Percentiles rank a stretch among this genome's conserved stretches.
These are phyloP conservation scores for Aphanoascus verrucosus DNA, from an alignment of 2,329 filamentous ascomycete species.

Conservation along the genomic window DNA sequence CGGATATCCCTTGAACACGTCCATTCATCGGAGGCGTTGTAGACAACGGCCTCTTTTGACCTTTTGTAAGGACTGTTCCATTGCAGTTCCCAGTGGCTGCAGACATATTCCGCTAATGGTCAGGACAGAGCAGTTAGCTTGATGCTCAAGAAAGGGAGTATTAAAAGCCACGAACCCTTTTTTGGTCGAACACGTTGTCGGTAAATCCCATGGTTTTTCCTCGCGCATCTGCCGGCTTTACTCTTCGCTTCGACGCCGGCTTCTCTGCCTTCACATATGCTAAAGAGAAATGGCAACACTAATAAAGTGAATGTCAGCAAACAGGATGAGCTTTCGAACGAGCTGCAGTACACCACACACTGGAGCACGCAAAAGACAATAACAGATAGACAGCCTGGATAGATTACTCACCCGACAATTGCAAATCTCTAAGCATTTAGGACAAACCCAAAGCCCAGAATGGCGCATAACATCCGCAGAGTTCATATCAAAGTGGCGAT, in stretches of 20 bases:
- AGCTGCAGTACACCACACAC: background rate
- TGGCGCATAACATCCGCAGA: conserved; percentile 24
- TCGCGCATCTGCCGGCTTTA: conserved; percentile 26
- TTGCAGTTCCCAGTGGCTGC: conserved; percentile 9
- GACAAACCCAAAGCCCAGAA: conserved; percentile 24
- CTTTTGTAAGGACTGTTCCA: conserved; percentile 4
- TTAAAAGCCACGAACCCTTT: conserved; percentile 19
- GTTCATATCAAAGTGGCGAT: conserved; percentile 29
- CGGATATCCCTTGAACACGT: background rate
- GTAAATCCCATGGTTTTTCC: conserved; percentile 28
- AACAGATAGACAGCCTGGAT: background rate
- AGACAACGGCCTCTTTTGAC: conserved; percentile 13
- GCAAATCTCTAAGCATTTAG: conserved; percentile 27
- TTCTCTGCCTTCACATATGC: conserved; percentile 29
- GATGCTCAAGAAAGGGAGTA: background rate
- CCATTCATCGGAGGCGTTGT: background rate
- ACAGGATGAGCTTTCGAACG: background rate
- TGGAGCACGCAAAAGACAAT: background rate
- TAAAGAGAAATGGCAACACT: conserved; percentile 27
- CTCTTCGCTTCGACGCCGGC: conserved; percentile 23
- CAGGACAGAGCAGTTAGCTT: background rate
- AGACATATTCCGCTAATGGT: conserved; percentile 13
- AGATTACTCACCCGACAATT: conserved; percentile 23
- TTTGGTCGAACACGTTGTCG: conserved; percentile 31
- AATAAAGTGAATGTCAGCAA: background rate